Evolutionary conservation across 2,329 filamentous ascomycete genomes (phyloP).

Genomic region (Aspergillus cejpii): DNA sequence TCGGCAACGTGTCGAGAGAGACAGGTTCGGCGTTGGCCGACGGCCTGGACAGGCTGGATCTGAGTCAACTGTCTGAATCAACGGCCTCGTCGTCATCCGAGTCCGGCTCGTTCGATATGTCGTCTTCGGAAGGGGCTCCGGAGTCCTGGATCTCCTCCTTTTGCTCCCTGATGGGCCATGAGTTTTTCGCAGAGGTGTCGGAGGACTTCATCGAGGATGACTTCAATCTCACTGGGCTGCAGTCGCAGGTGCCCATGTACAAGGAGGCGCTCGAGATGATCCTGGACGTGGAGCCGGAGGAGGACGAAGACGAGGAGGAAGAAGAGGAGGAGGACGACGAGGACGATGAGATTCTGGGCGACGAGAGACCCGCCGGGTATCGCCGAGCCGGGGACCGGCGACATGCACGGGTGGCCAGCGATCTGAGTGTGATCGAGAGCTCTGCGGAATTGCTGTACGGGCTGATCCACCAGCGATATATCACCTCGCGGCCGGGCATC

Average conservation of each 20-base stretch:
- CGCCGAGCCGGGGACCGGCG: constrained; percentile 58
- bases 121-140: constrained; percentile 45
- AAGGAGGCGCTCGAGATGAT: constrained; percentile 99
- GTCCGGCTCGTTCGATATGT: constrained; percentile 40
- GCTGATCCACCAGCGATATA: constrained; percentile 96
- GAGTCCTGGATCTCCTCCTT: constrained; percentile 99
- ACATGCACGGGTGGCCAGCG: constrained; percentile 80
- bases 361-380: constrained; percentile 43
- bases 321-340: constrained; percentile 64
- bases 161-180: constrained; percentile 89
- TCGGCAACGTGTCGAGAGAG: constrained; percentile 44
- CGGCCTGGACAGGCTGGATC: constrained; percentile 44
- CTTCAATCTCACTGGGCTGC: constrained; percentile 94
- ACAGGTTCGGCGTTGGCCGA: constrained; percentile 42
- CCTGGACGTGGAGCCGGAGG: constrained; percentile 92
- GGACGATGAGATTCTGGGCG: constrained; percentile 59
- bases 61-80: constrained; percentile 42
- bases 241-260: constrained; percentile 95
- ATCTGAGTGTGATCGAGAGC: constrained; percentile 91
- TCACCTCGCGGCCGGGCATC: constrained; percentile 90
- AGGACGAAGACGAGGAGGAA: constrained; percentile 62
- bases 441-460: constrained; percentile 98
- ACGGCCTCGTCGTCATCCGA: constrained; percentile 36
- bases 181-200: constrained; percentile 97
- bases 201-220: constrained; percentile 99